Evolutionary conservation across 768 basidiomycete genomes (phyloP), one percentile per base, ranked within the genome.

Genomic region (Gyrodon lividus): DNA sequence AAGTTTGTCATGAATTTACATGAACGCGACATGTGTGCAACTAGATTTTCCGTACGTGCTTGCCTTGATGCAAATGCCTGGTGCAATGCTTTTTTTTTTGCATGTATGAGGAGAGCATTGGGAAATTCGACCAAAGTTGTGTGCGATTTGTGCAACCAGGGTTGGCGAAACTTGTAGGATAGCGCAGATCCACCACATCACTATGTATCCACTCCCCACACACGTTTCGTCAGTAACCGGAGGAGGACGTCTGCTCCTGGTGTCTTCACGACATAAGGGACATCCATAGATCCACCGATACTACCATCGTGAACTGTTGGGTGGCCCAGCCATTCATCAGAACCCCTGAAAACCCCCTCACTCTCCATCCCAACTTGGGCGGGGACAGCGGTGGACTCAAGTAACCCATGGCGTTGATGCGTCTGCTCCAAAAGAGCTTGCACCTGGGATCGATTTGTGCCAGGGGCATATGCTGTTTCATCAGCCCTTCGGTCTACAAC

Each of bases 401-500:
- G 71, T 16, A 70, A 55, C 2, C 61, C 67, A 54, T 72, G 71
- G 39, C 34, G 46, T 60, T 67, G 43, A 59, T 61, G 53, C 59
- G 63, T 49, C 60, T 67, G 51, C 46, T 80, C 77, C 22, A 83
- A 67, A 55, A 76, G 71, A 26, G 74, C 74, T 57, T 89, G 86
- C 1, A 83, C 77, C 52, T 79, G 66, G 6, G 83, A 81, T 38
- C 88, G 82, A 64, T 84, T 89, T 13, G 73, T 72, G 7, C 87
- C 86, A 2, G 81, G 79, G 1, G 80, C 75, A 65, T 88, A 86
- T 2, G 79, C 84, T n/a, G 78, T 75, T 44, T 73, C 68, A 46
- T 86, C 87, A 8, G 76, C 77, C 38, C 92, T 77, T 55, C 88
- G 73, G 66, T 96, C 92, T 10, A 89, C 80, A 1, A 95, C 88